Percentiles rank a stretch among this genome's conserved stretches.
Conservation (phyloP, 108 stramenopile species). For the Mediolabrus comicus region DNA sequence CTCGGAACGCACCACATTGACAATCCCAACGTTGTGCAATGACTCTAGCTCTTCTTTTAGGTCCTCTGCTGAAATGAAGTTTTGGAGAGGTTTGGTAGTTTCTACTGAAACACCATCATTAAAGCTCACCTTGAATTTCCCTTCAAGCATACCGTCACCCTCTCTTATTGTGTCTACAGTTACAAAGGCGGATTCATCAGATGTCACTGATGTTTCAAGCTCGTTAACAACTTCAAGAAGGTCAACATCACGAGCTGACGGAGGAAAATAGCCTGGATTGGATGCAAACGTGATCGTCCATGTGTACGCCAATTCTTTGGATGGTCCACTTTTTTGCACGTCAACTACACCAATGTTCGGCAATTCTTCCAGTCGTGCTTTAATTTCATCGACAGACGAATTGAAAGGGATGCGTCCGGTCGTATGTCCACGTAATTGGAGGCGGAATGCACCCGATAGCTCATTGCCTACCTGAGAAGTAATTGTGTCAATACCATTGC, state of each 20-base stretch:
- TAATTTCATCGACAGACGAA: conserved; percentile 63
- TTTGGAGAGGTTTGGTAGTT: conserved; percentile 47
- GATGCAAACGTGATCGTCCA: conserved; percentile 81
- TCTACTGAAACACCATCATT: conserved; percentile 20
- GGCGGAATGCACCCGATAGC: conserved; percentile 65
- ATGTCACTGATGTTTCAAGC: conserved; percentile 30
- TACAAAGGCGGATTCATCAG: conserved; percentile 19
- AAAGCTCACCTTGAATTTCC: conserved; percentile 62
- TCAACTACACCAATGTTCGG: conserved; percentile 76
- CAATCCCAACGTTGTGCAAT: conserved; percentile 64
- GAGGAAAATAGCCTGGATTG: conserved; percentile 84
- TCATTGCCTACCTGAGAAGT: conserved; percentile 62
- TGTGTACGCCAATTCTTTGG: conserved; percentile 62
- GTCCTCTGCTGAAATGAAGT: conserved; percentile 59
- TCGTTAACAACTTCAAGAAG: conserved; percentile 37
- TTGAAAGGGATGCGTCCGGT: conserved; percentile 76
- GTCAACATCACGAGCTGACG: conserved; percentile 60
- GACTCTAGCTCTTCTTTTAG: conserved; percentile 61
- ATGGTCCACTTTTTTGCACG: conserved; percentile 59
- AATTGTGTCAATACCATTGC: conserved; percentile 36
- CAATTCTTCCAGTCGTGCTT: conserved; percentile 63
- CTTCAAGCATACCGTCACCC: conserved; percentile 45
- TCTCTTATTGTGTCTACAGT: conserved; percentile 15
- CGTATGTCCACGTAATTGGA: conserved; percentile 62
- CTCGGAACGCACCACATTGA: conserved; percentile 52